Evolutionary conservation across 2,329 filamentous ascomycete genomes (phyloP), one percentile per base, ranked within the genome.

Genomic region (Teratosphaeria epicoccoides): DNA sequence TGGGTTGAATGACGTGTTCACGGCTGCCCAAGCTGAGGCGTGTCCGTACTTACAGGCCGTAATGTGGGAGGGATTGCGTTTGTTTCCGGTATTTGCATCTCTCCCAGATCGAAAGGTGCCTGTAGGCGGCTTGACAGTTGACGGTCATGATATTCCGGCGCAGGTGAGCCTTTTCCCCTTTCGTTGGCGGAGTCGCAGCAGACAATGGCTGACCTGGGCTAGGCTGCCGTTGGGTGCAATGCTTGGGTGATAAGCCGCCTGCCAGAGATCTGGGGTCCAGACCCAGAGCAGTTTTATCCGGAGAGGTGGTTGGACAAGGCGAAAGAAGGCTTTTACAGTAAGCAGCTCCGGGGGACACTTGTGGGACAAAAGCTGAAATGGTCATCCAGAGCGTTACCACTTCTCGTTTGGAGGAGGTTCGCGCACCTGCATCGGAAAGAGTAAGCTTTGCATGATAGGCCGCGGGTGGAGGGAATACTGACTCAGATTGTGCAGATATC

Each of bases 231-330:
- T 4, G 33, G 33, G 4, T 40, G 33, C 33, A n/a, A 40, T 9
- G n/a, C n/a, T 17, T 40, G 33, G 33, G 33, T 40, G n/a, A 40
- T 40, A 4, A 40, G 33, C 33, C 33, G 33, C 4, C 20, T 40
- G 33, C 33, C 33, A 37, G 75, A 78, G 25, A 62, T 73, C 50
- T 78, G 69, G 63, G 74, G 74, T 2, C 49, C 61, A 0, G 75
- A 77, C 46, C 72, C 73, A 1, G 66, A 73, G 0, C 63, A 66
- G 4, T 71, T 70, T 58, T 53, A 55, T 22, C 64, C 67, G 10
- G 69, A 71, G 51, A 58, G 70, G n/a, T 71, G 69, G 68, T 56
- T 67, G 23, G 64, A 67, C 37, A 58, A 65, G 33, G 33, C 17
- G 33, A 40, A 20, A 20, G 14, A 40, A 6, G 33, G 33, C 14